These are phyloP conservation scores for Spiraea crenata DNA, from an alignment of 331 rosid genomes.

Conservation along the genomic window DNA sequence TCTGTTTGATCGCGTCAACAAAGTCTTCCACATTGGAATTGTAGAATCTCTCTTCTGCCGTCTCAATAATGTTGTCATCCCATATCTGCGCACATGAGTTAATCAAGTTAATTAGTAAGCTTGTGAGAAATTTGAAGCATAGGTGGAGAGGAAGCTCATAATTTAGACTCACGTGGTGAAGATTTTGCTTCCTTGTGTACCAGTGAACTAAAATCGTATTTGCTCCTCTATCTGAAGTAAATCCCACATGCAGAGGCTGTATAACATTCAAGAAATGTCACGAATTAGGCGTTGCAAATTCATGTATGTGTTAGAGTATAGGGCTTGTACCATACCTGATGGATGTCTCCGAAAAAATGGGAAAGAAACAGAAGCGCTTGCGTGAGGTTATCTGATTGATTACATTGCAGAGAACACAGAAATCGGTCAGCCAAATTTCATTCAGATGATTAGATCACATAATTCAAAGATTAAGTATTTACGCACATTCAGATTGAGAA, in stretches of 20 bases:
- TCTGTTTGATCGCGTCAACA: conserved; percentile 51
- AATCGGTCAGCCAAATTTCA: conserved; percentile 5
- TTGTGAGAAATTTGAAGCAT: neutral
- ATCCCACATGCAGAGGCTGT: conserved; percentile 94
- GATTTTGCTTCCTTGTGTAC: conserved; percentile 72
- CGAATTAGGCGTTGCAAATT: neutral
- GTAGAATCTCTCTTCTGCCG: conserved; percentile 56
- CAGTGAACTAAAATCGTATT: conserved; percentile 66
- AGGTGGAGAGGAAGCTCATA: conserved; percentile 9
- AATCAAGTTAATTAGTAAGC: neutral
- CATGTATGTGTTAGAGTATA: neutral
- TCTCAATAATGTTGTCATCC: conserved; percentile 71
- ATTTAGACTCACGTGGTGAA: conserved; percentile 66
- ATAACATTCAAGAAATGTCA: neutral
- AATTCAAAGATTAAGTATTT: neutral
- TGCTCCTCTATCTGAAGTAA: conserved; percentile 71
- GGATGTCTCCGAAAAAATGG: conserved; percentile 83
- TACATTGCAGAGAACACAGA: conserved; percentile 9
- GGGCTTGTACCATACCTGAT: conserved; percentile 53
- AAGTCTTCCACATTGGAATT: conserved; percentile 37
- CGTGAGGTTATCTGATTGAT: conserved; percentile 68
- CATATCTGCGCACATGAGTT: conserved; percentile 46
- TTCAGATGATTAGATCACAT: neutral
- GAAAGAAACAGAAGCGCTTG: conserved; percentile 73
- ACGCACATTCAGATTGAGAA: conserved; percentile 40